Conservation (phyloP, 2,329 filamentous ascomycete species). For the Venturia aucupariae region DNA sequence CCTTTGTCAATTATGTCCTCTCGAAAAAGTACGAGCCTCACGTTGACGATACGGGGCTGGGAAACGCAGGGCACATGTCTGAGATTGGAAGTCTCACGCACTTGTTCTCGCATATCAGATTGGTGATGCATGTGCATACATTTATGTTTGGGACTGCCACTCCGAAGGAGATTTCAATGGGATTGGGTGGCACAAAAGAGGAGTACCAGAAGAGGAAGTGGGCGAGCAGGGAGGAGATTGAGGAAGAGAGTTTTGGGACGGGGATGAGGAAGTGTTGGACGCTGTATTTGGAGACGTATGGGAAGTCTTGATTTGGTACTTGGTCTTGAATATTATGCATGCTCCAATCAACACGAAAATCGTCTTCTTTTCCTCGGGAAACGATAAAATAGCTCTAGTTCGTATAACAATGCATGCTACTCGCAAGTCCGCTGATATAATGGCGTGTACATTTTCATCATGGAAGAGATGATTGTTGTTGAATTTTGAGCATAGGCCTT, state of each 20-base stretch:
- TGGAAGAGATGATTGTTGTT: no score
- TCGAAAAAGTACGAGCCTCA: not conserved
- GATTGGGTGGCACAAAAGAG: not conserved
- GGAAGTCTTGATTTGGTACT: not conserved
- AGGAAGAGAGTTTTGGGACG: conserved; percentile 27
- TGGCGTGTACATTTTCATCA: no score
- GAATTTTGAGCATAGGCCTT: no score
- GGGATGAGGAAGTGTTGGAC: conserved; percentile 30
- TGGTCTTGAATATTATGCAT: no score
- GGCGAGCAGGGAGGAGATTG: conserved; percentile 24
- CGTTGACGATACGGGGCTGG: not conserved
- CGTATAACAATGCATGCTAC: no score
- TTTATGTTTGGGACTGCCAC: not conserved
- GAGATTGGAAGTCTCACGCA: conserved; percentile 25
- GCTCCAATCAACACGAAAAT: no score
- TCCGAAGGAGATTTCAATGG: not conserved
- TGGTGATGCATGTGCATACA: conserved; percentile 27
- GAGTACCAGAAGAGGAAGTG: conserved; percentile 22
- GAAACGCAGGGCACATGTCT: conserved; percentile 18
- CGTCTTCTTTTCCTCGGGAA: no score
- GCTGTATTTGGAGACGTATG: conserved; percentile 16
- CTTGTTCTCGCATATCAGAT: conserved; percentile 27
- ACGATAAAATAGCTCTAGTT: no score
- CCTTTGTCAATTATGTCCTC: conserved; percentile 2
- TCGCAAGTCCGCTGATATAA: no score